Base-by-base conservation (phyloP, 2,329 filamentous ascomycete genomes). In the Alternaria rosae region DNA sequence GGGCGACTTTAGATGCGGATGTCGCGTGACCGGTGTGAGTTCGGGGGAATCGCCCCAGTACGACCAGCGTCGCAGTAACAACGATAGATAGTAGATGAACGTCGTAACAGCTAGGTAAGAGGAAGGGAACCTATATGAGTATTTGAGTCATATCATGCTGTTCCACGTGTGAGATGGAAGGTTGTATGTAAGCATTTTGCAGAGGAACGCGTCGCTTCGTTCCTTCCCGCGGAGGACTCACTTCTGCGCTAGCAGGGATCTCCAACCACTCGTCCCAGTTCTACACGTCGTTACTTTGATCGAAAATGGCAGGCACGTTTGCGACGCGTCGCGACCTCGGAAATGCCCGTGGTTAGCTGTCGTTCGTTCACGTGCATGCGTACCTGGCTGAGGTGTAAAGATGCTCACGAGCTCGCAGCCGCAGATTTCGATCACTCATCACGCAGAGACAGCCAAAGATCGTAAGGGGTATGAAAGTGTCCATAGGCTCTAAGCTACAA, bases 401-500 rank as follows among this genome's bases (percentile, higher is more conserved):
- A 21, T 51, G 28, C 30, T 35, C 47, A 28, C 6, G 3, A 43
- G 28, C 21, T 20, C n/a, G 7, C 13, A 15, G 52, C 17, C 6
- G 43, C 23, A 15, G 9, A 42, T 15, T 25, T 5, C 25, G 25
- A 59, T 30, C 23, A 52, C 50, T 50, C 13, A 44, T 32, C 20
- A 38, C 12, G 15, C 30, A 51, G 15, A n/a, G 10, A 15, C 35
- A 21, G 17, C 43, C 28, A 42, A 21, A 25, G 11, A 15, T 70
- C 60, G 59, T 70, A 67, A 70, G 52, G 66, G 66, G 73, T 75
- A 70, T 70, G 71, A 70, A 74, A 73, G 71, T 74, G 71, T 76
- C 69, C 67, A 76, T 66, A 66, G 72, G 71, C 71, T 79, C 74
- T 79, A 79, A 75, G 76, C 75, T 79, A 78, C 72, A 77, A 71